Base-by-base conservation (phyloP, 257 asterid species). In the Solanum acaule region DNA sequence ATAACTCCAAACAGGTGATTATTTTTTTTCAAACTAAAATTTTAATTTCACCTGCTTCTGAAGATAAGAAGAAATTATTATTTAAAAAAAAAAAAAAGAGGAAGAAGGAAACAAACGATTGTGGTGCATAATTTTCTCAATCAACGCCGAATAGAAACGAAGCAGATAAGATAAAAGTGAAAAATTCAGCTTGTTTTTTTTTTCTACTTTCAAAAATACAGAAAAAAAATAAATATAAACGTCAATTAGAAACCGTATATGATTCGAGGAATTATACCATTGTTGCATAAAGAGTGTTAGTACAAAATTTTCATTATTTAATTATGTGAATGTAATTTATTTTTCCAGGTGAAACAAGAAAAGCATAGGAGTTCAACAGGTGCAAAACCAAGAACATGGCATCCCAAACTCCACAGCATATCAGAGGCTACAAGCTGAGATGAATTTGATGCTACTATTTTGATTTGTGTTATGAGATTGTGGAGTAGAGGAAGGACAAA, bases 361-460 rank as follows among this genome's bases (percentile, higher is more conserved):
- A 92, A 88, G 75, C 94, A 93, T 68, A 90, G 92, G 71, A 90
- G 88, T 35, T 89, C 91, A n/a, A 86, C 84, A 8, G 88, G 89
- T 35, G 87, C 92, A 15, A 94, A 92, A 90, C 88, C 93, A 42
- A 94, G 86, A 90, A 91, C 89, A 56, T 94, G 97, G 97, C 97
- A 93, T 71, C 97, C 97, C 77, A 88, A 95, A 86, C 90, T 94
- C 83, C 92, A 92, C 16, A 94, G 96, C 92, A 94, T 94, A 63
- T 93, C 96, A 70, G 97, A 94, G n/a, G 92, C 97, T 90, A 94
- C 91, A 90, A 93, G 89, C 91, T 90, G 94, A 92, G 85, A 15
- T 11, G 2, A 18, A 33, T 59, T 86, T 4, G 44, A 42, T 86
- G 4, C 52, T 77, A 25, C 27, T 79, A 27, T 44, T n/a, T 72